Evolutionary conservation across 108 stramenopile genomes (phyloP).

Genomic region (Cyclotella atomus): DNA sequence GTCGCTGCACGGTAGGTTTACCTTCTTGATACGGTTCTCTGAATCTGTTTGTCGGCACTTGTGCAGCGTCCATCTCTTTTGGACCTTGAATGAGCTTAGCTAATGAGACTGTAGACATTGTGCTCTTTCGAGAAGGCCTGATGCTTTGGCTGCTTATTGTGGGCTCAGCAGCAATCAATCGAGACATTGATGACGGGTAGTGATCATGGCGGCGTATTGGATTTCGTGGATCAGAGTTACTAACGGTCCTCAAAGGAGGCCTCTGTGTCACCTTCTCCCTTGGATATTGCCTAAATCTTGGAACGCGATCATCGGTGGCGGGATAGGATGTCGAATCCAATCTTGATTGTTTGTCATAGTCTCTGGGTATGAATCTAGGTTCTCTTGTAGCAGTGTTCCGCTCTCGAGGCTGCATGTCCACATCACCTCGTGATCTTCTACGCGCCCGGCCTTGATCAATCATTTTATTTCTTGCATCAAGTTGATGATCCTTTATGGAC

Average conservation of each 20-base stretch:
- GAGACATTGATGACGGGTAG: background rate
- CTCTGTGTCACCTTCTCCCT: background rate
- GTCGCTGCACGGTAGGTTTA: no score
- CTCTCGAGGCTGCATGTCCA: background rate
- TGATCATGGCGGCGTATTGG: background rate
- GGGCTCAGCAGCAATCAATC: no score
- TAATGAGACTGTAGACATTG: background rate
- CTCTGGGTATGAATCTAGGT: background rate
- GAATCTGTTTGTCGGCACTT: background rate
- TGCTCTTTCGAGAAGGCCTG: background rate
- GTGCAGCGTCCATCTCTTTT: background rate
- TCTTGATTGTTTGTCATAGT: background rate
- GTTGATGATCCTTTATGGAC: background rate
- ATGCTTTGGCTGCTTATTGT: no score
- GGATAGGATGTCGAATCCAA: background rate
- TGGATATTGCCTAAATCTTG: background rate
- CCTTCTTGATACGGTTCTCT: constrained; percentile 1
- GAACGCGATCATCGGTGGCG: background rate
- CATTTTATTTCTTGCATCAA: background rate
- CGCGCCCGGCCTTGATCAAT: background rate
- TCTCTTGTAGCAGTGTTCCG: no score
- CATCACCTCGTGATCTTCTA: background rate
- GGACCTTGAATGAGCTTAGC: background rate
- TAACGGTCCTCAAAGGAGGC: background rate
- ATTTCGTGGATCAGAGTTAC: background rate